phyloP scores from a whole-genome alignment of 2,329 filamentous ascomycete genomes.

The Penicillium sp. region DNA sequence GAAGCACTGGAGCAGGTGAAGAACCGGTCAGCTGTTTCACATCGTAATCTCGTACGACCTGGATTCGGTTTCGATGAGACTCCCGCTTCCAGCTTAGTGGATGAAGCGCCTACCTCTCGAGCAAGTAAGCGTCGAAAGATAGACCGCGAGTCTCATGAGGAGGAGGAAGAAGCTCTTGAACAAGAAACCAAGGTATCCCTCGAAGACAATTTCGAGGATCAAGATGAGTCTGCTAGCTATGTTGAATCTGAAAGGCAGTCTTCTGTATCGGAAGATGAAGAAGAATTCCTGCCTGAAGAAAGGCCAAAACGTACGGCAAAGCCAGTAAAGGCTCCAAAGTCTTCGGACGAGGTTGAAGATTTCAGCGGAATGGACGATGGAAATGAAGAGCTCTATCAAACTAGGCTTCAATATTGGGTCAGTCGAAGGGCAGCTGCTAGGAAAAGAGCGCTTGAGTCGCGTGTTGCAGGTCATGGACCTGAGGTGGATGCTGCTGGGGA shows the following conservation, averaged over 20 bases:
- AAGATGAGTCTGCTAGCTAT: conserved; percentile 29
- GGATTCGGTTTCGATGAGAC: conserved; percentile 56
- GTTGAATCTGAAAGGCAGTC: conserved; percentile 30
- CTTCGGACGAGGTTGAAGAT: conserved; percentile 47
- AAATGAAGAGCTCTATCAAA: conserved; percentile 70
- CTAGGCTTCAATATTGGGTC: conserved; percentile 67
- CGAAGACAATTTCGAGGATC: too few relatives aligned
- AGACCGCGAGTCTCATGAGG: too few relatives aligned
- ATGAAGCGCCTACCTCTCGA: too few relatives aligned
- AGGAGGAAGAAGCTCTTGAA: too few relatives aligned
- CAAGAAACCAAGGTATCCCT: too few relatives aligned
- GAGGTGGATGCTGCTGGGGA: too few relatives aligned
- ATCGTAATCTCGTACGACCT: conserved; percentile 63
- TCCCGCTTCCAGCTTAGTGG: too few relatives aligned
- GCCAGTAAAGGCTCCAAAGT: conserved; percentile 24
- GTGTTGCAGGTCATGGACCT: too few relatives aligned
- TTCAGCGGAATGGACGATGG: conserved; percentile 72
- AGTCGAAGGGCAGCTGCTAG: too few relatives aligned
- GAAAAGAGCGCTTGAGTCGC: too few relatives aligned
- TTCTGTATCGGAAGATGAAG: conserved; percentile 28
- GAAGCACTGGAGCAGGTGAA: conserved; percentile 40
- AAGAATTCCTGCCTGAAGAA: conserved; percentile 26
- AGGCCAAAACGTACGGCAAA: conserved; percentile 15
- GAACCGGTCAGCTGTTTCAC: conserved; percentile 48
- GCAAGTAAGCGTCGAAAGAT: neutral